Evolutionary conservation across 2,329 filamentous ascomycete genomes (phyloP).

Genomic region (Trichoderma sp.): DNA sequence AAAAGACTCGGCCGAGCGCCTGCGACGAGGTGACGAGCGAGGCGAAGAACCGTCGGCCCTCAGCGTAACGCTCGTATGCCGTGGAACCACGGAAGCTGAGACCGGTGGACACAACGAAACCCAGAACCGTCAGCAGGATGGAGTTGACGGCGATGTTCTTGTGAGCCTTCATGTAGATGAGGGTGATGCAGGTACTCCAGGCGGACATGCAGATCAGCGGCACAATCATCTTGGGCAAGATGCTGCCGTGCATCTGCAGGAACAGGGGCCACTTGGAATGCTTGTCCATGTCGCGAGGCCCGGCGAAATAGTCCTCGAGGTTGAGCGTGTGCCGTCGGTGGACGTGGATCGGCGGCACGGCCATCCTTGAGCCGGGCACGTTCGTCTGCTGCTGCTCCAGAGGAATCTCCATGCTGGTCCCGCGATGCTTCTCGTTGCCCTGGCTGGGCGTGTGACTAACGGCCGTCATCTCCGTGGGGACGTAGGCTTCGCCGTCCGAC

Average conservation of each 20-base stretch:
- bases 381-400: constrained; percentile 10
- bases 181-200: constrained; percentile 69
- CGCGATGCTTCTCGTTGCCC: not conserved
- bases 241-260: constrained; percentile 73
- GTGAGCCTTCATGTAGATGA: constrained; percentile 52
- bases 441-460: not conserved
- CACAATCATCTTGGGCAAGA: constrained; percentile 73
- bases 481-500: constrained; percentile 17
- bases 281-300: constrained; percentile 68
- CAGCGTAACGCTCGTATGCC: constrained; percentile 72
- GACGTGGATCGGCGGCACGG: constrained; percentile 34
- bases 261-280: constrained; percentile 79
- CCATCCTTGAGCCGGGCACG: constrained; percentile 1
- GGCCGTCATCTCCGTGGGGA: constrained; percentile 12
- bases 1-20: constrained; percentile 75
- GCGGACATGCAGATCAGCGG: constrained; percentile 63
- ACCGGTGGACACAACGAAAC: constrained; percentile 80
- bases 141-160: constrained; percentile 42
- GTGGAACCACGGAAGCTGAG: constrained; percentile 76
- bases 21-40: constrained; percentile 63
- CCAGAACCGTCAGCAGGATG: constrained; percentile 69
- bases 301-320: constrained; percentile 64
- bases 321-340: constrained; percentile 47
- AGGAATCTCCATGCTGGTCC: constrained; percentile 14
- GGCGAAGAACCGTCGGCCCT: constrained; percentile 66